These are phyloP conservation scores for Trichoderma semiorbis DNA, from an alignment of 2,329 filamentous ascomycete genomes.

Conservation along the genomic window DNA sequence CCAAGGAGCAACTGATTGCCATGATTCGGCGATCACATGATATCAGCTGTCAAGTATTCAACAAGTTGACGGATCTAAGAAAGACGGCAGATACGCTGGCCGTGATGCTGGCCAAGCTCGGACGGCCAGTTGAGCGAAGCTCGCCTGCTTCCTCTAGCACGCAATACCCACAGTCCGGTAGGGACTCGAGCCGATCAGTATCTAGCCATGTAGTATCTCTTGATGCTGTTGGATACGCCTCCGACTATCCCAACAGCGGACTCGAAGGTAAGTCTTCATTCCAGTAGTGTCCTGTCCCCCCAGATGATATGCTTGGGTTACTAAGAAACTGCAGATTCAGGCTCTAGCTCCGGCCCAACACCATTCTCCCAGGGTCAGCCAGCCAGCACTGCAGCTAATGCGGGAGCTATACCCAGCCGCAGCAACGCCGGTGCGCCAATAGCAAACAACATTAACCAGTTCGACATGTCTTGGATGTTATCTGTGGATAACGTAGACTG, in stretches of 20 bases:
- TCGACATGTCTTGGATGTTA: constrained; percentile 38
- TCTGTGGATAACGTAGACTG: constrained; percentile 36
- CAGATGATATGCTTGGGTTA: neutral
- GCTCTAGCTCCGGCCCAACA: neutral
- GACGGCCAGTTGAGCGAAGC: constrained; percentile 28
- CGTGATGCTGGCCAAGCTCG: constrained; percentile 44
- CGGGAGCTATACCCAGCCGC: neutral
- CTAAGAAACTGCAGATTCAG: constrained; percentile 4
- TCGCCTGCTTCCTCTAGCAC: neutral
- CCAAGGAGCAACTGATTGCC: constrained; percentile 38
- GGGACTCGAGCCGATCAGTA: constrained; percentile 14
- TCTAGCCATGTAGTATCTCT: constrained; percentile 24
- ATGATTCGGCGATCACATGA: constrained; percentile 41
- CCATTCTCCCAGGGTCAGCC: neutral
- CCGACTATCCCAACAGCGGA: constrained; percentile 24
- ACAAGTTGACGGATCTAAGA: constrained; percentile 37
- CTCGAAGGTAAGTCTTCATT: constrained; percentile 22
- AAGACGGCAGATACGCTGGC: constrained; percentile 46
- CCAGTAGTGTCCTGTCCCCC: neutral
- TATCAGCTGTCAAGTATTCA: constrained; percentile 43
- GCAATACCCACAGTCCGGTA: neutral
- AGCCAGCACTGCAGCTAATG: neutral
- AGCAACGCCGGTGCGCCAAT: neutral
- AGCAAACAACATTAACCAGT: constrained; percentile 20
- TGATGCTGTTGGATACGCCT: constrained; percentile 21